Evolutionary conservation across 116 monocot genomes (phyloP).

Genomic region (Posidonia oceanica): DNA sequence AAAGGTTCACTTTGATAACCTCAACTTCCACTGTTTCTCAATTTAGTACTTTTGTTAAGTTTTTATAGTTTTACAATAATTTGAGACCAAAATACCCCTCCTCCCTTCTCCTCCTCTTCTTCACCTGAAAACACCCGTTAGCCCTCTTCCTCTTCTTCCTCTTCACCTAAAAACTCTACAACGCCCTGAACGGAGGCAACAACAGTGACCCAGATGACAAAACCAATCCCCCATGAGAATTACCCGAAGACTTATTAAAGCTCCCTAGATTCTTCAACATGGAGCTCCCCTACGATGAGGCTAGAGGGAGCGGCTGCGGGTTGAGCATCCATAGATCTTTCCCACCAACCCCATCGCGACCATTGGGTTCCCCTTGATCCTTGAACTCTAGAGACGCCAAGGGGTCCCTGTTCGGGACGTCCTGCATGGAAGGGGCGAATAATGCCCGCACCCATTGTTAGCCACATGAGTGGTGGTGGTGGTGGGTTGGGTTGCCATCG

Average conservation of each 20-base stretch:
- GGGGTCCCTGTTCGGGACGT: slow-evolving; percentile 34
- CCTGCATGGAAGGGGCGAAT: slow-evolving; percentile 77
- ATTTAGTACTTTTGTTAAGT: no score
- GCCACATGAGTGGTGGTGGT: slow-evolving; percentile 16
- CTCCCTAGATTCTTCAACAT: slow-evolving; percentile 52
- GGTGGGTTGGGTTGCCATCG: slow-evolving; percentile 8
- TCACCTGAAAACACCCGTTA: no score
- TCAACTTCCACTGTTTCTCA: no score
- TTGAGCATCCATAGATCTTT: slow-evolving; percentile 51
- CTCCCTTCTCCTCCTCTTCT: no score
- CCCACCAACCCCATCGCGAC: slow-evolving; percentile 9
- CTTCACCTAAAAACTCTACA: no score
- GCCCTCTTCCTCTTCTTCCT: no score
- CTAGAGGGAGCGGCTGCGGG: slow-evolving; percentile 76
- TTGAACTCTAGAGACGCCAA: slow-evolving; percentile 27
- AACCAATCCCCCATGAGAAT: slow-evolving; percentile 7
- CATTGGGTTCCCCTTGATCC: slow-evolving; percentile 48
- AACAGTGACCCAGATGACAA: no score
- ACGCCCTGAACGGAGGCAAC: no score
- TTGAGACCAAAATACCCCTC: no score
- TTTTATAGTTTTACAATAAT: no score
- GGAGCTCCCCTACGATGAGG: slow-evolving; percentile 30
- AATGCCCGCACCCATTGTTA: slow-evolving; percentile 44
- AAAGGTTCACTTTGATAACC: no score
- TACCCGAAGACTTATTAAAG: slow-evolving; percentile 40